Evolutionary conservation across 352 stramenopile species (phyloP).

Genomic region (Peronospora farinosa): DNA sequence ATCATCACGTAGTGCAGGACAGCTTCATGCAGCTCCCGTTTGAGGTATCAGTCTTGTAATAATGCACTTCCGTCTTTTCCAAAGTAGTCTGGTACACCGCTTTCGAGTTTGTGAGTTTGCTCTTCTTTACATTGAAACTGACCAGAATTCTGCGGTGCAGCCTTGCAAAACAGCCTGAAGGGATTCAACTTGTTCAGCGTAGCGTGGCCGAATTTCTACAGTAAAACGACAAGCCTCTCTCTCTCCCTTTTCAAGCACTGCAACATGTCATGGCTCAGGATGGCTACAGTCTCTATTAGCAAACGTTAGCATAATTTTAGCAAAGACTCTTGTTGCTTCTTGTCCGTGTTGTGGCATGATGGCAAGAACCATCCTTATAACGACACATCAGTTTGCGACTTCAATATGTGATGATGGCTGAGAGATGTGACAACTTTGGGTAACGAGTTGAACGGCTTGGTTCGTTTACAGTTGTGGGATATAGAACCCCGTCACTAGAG

Average conservation of each 20-base stretch:
- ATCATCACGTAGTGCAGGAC: slow-evolving; percentile 60
- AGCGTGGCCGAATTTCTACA: not conserved
- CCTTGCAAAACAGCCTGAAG: not conserved
- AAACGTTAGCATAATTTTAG: not conserved
- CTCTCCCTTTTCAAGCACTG: not conserved
- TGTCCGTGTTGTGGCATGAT: not conserved
- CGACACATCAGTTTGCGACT: not conserved
- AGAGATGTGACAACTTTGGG: not conserved
- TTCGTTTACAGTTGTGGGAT: slow-evolving; percentile 23
- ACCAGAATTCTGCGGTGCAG: no score
- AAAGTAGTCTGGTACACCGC: slow-evolving; percentile 78
- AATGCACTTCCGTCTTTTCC: slow-evolving; percentile 56
- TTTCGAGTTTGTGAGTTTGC: no score
- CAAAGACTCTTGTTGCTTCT: not conserved
- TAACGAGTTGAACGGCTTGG: not conserved
- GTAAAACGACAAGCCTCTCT: not conserved
- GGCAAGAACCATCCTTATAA: not conserved
- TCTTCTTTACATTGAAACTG: no score
- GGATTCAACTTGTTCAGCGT: not conserved
- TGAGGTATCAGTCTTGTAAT: slow-evolving; percentile 92
- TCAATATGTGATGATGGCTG: not conserved
- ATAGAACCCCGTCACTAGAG: slow-evolving; percentile 19
- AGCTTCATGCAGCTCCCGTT: slow-evolving; percentile 79
- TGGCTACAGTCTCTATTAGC: not conserved
- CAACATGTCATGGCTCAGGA: not conserved